Base-by-base conservation (phyloP, 148 eudicot species). In the Camellia japonica region DNA sequence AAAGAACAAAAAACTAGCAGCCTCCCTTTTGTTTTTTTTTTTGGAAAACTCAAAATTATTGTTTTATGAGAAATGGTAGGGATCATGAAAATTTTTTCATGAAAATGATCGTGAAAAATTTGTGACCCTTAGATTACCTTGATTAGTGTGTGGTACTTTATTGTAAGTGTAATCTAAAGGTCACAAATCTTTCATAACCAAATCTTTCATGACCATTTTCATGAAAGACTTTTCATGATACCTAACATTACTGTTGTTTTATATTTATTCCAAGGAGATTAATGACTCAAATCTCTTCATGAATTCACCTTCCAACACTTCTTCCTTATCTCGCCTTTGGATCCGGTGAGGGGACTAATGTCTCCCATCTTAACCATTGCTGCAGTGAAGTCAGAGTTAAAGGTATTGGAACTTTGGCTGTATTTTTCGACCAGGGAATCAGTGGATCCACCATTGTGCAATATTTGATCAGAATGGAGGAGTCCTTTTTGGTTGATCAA, bases 251-350 rank as follows among this genome's bases (percentile, higher is more conserved):
- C n/a, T n/a, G n/a, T n/a, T n/a, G n/a, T n/a, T n/a, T n/a, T n/a
- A n/a, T n/a, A 43, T 44, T 18, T 7, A 75, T 47, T 20, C 7
- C 52, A 75, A 44, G 4, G 18, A 58, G 44, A 41, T 12, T 10
- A 10, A 6, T 18, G 19, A 14, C 10, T 15, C 7, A 15, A 16
- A 60, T 18, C 2, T 74, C 80, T 70, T 38, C 73, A 82, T 58
- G 68, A 83, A 80, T 87, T 87, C 13, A 60, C 16, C 76, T 79
- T 83, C 69, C 87, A 67, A 82, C 90, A 87, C 3, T 77, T 67
- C 73, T 77, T 77, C 63, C 80, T 66, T 4, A 77, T 77, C 73
- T 67, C 63, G n/a, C 80, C 80, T 2, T 19, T 16, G 30, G 80
- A 77, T 54, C 80, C 80, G 8, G 80, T 77, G 73, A 77, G 80